Base-by-base conservation (phyloP, 352 stramenopile genomes). In the Discostella stelligera region DNA sequence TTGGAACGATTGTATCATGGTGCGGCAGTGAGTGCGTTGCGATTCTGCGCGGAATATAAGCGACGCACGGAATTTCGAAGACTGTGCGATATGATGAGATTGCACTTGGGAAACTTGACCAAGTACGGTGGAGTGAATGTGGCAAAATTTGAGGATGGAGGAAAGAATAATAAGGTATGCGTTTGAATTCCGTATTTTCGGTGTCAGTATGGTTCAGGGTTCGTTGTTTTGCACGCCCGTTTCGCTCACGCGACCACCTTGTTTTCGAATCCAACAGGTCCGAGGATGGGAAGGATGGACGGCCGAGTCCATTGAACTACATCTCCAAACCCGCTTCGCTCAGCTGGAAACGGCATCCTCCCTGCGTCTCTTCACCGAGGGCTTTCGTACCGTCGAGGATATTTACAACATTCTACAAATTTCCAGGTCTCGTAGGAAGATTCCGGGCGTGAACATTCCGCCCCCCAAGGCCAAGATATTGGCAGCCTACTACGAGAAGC, bases 301-400 rank as follows among this genome's bases (percentile, higher is more conserved):
- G 27, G 87, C 95, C 49, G 96, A 98, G 59, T 93, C 90, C 44
- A 95, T 98, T 32, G 97, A 99, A 80, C 88, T 97, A 48, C 95
- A 98, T 60, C 88, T 99, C 14, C 92, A 98, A 78, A 98, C 98
- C 71, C 94, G 96, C 32, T 99, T 99, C 87, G 93, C 91, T 63
- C 97, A 99, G 83, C 89, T 99, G 21, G 95, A 98, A 84, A 96
- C 97, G 6, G 95, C 96, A 11, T 96, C 94, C 27, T 82, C 94
- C 53, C 88, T 99, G 14, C 95, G 98, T 79, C 90, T 98, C 37
- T 99, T 97, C 88, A 98, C 94, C 2, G 97, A 99, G 83, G 96
- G 95, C 27, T 99, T 99, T 89, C 94, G 96, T 61, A 99, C 96
- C 13, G 97, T 99, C 39, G 97, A 99, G 84, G 97, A 99, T 87